Base-by-base conservation (phyloP, 148 eudicot species). In the Vaccinium vitisidaea region DNA sequence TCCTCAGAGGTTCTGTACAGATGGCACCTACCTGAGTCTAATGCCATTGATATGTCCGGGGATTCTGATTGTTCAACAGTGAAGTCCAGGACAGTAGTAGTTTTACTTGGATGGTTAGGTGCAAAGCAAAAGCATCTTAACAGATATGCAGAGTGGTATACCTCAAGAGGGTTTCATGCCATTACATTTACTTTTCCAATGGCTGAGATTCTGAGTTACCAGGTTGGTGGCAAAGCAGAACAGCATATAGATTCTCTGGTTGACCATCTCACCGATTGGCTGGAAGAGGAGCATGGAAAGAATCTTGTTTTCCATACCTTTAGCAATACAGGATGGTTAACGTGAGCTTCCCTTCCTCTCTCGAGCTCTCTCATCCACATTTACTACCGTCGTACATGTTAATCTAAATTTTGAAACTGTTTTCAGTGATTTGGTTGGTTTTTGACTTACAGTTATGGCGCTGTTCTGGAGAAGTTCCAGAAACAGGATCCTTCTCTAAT, bases 241-340 rank as follows among this genome's bases (percentile, higher is more conserved):
- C 88, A 91, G 85, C 93, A 95, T 80, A 85, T 97, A 14, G 94
- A 93, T 55, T 87, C 89, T 87, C 96, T 97, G 83, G 99, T 91
- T 56, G 80, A 93, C 69, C 98, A 97, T 88, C 93, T 97, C 36
- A 90, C 93, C 69, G 98, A 91, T 56, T 97, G 98, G 98, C 81
- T 97, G 86, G 98, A 97, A 79, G 99, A 95, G 87, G 98, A 97
- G 86, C 88, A 88, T 78, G 98, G 93, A 73, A 94, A 97, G 90
- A 95, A 95, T 85, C 88, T 97, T 76, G 95, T 97, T 74, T 97
- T 97, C 77, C 99, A 97, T 87, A 97, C 98, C 53, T 97, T 97
- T 83, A 97, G 99, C 86, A 97, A 97, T 87, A 97, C 99, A 2
- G 99, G 99, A 84, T 97, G 99, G 99, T 84, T 97, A 89, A 94